Base-by-base conservation (phyloP, 768 basidiomycete genomes). In the Panaeolus cyanescens region DNA sequence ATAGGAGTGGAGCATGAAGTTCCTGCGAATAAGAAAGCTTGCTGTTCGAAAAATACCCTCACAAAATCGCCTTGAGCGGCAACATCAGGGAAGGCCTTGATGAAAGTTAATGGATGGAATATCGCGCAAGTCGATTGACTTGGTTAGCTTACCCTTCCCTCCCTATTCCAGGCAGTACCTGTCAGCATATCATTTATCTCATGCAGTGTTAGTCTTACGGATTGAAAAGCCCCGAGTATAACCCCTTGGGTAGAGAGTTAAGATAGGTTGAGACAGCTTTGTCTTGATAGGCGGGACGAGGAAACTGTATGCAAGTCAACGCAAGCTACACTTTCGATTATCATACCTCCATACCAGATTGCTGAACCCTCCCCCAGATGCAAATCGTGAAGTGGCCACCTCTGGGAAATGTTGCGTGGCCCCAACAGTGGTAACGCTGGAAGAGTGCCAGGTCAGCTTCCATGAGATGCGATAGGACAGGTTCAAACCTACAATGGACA, bases 341-440 rank as follows among this genome's bases (percentile, higher is more conserved):
- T 62, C 33, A 53, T 22, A 32, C 17, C 53, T n/a, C 12, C 32
- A 37, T 13, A 9, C 10, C 7, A 22, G 6, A 25, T 56, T 25
- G 54, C 9, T 20, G 31, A 58, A 42, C 19, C 90, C 90, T 33
- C 90, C 90, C 1, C 89, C 88, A 12, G 88, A 90, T 75, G 90
- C 88, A 63, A 42, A 42, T 22, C 39, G 19, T 20, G 73, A 75
- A 2, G 80, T 83, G 0, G 84, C 85, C 13, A 77, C 77, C 70
- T 92, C 90, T 0, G 88, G 89, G 55, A 89, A 73, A 37, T 74
- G 62, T 22, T 71, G 72, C 1, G 90, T 91, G 8, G 84, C 91
- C 6, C 91, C 91, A 2, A 93, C 90, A 2, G 87, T 63, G 3
- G 91, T 93, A 19, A 91, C 87, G 63, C 90, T 91, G 56, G 1